A percentile compares a stretch with the other conserved stretches of the same genome.
phyloP scores from a whole-genome alignment of 768 basidiomycete genomes.

The Mycena rosella region DNA sequence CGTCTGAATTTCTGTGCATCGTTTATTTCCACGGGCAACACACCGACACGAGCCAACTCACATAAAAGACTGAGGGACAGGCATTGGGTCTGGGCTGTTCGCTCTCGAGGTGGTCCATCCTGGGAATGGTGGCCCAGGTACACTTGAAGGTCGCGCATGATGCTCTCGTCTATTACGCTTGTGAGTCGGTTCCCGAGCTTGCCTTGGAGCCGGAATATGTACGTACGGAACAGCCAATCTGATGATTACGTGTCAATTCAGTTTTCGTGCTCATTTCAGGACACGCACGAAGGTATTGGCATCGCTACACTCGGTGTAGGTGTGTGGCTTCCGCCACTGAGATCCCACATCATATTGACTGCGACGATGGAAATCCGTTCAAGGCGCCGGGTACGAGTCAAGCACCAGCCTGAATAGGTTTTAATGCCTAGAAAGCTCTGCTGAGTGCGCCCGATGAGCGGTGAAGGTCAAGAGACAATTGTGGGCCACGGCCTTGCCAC shows the following conservation, averaged over 20 bases:
- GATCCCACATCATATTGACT: constrained; percentile 35
- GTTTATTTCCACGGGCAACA: background rate
- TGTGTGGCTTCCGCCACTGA: constrained; percentile 23
- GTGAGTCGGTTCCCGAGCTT: too few relatives aligned
- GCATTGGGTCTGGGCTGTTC: constrained; percentile 17
- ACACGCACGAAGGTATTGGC: constrained; percentile 26
- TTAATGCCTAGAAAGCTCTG: too few relatives aligned
- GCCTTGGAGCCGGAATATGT: too few relatives aligned
- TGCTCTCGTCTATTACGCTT: constrained; percentile 10
- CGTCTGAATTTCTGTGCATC: constrained; percentile 9
- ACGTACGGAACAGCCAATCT: constrained; percentile 32
- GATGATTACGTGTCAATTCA: background rate
- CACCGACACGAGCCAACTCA: background rate
- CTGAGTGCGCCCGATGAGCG: too few relatives aligned
- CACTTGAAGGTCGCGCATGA: constrained; percentile 16
- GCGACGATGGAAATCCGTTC: background rate
- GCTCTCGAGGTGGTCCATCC: constrained; percentile 18
- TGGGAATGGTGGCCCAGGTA: constrained; percentile 14
- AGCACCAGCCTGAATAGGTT: too few relatives aligned
- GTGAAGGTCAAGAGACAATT: too few relatives aligned
- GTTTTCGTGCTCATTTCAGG: background rate
- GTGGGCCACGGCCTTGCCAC: too few relatives aligned
- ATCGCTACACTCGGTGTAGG: constrained; percentile 16
- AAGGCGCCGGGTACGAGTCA: too few relatives aligned
- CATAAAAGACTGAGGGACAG: constrained; percentile 11